Evolutionary conservation across 352 stramenopile species (phyloP), one percentile per base, ranked within the genome.

Genomic region (Thraustochytrium sp.): DNA sequence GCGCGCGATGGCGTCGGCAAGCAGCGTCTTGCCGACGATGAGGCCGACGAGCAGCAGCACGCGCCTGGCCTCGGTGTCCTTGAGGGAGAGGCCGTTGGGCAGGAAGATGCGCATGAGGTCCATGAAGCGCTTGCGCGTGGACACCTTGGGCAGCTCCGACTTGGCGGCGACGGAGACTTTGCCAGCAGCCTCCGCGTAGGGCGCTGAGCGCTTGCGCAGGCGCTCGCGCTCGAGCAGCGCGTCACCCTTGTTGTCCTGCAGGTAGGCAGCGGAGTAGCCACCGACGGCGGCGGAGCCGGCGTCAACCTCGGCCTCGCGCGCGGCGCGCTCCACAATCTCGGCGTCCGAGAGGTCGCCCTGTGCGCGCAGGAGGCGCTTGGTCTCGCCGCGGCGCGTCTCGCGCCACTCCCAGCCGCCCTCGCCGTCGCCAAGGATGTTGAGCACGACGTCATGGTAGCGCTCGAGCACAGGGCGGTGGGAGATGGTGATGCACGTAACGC

Each of bases 401-500:
- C 94, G 93, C 84, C 94, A 94, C 80, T 93, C 88, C 87, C 93
- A 95, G 84, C 92, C 87, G 8, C 91, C 91, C 72, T 90, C 88
- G 29, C 92, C 92, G 51, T 95, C 92, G 38, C 34, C 75, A 16
- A 83, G 36, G 75, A 95, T 94, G 89, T 94, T 76, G 8, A 88
- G 37, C 40, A 40, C 63, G 13, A 86, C 82, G n/a, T 29, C 90
- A 86, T 96, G 93, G 86, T 96, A 94, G 78, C 89, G 90, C 92
- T 92, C 95, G 13, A 96, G 84, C 86, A 90, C 94, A 86, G 94
- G 94, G 85, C 93, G 90, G 84, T 96, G 92, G 76, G 91, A 95
- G 44, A 96, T 92, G 2, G 92, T 96, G 84, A 96, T 96, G 34
- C 95, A 88, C 82, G 92, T 97, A 85, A 97, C 96, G 87, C 92